phyloP scores from a whole-genome alignment of 2,329 filamentous ascomycete species.

The Aspergillus bombycis region DNA sequence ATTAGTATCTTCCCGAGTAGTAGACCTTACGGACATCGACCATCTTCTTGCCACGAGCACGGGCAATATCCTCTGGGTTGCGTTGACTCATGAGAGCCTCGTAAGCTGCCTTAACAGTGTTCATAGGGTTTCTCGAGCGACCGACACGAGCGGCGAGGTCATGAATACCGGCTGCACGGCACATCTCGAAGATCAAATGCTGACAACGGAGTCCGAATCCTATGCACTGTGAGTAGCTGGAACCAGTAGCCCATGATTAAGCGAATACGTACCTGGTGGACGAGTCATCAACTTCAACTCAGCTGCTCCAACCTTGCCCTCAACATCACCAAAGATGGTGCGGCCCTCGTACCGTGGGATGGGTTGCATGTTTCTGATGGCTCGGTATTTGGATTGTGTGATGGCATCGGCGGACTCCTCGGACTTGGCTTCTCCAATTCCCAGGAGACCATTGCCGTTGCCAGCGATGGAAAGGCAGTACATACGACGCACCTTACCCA shows the following conservation, averaged over 20 bases:
- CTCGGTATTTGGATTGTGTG: constrained; percentile 75
- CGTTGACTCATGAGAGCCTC: constrained; percentile 80
- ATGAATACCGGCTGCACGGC: constrained; percentile 79
- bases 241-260: not conserved
- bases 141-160: constrained; percentile 84
- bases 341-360: constrained; percentile 86
- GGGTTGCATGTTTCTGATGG: constrained; percentile 92
- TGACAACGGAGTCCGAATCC: constrained; percentile 94
- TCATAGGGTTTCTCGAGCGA: constrained; percentile 93
- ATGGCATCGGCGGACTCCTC: constrained; percentile 70
- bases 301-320: constrained; percentile 84
- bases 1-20: constrained; percentile 76
- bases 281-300: constrained; percentile 79
- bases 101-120: constrained; percentile 90
- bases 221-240: constrained; percentile 42
- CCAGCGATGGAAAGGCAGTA: constrained; percentile 83
- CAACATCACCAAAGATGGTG: constrained; percentile 85
- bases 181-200: constrained; percentile 92
- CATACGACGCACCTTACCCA: constrained; percentile 83
- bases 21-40: constrained; percentile 97
- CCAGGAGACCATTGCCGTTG: constrained; percentile 82
- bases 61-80: constrained; percentile 85
- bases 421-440: constrained; percentile 88
- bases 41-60: constrained; percentile 88
- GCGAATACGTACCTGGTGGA: constrained; percentile 73